A percentile compares a stretch with the other conserved stretches of the same genome.
phyloP scores from a whole-genome alignment of 352 stramenopile species.

The Globisporangium apiculatum region DNA sequence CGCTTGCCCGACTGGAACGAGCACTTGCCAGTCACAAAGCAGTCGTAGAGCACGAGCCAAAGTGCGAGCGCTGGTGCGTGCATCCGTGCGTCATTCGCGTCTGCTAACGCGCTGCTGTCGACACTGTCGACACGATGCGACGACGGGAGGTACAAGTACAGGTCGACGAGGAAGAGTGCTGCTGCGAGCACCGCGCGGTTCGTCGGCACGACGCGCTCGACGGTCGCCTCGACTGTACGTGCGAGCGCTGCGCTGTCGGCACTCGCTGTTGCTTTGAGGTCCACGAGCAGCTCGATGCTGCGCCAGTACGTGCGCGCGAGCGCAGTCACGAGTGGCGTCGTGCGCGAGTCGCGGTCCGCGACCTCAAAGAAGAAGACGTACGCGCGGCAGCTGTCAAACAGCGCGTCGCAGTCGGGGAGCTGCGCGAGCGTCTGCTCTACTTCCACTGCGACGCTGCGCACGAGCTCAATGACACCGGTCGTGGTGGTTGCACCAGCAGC shows the following conservation, averaged over 20 bases:
- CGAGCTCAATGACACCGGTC: not conserved
- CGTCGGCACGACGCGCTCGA: constrained; percentile 17
- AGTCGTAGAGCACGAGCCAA: constrained; percentile 50
- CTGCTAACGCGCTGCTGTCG: not conserved
- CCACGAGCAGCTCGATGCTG: constrained; percentile 31
- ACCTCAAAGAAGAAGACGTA: constrained; percentile 77
- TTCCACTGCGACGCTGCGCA: constrained; percentile 21
- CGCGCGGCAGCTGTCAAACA: constrained; percentile 38
- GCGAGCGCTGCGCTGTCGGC: not conserved
- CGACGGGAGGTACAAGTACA: constrained; percentile 60
- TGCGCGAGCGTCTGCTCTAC: constrained; percentile 31
- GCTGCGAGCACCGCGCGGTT: constrained; percentile 43
- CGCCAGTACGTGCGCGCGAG: constrained; percentile 60
- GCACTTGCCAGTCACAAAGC: constrained; percentile 20
- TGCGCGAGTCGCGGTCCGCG: constrained; percentile 27
- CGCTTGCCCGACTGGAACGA: constrained; percentile 15
- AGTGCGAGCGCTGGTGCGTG: constrained; percentile 39
- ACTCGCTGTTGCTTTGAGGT: constrained; percentile 18
- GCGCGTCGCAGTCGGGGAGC: constrained; percentile 48
- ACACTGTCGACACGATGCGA: constrained; percentile 25
- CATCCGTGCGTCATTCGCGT: not conserved
- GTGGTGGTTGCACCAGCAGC: too few species aligned
- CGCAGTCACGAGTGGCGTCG: constrained; percentile 50
- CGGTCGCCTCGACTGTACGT: constrained; percentile 4
- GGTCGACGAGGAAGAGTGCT: constrained; percentile 68